phyloP scores from a whole-genome alignment of 345 rosid genomes.

The sweet orange (Citrus sinensis) region DVS_A1.0 CM039168.1:19884501-19885000 shows the following conservation, averaged over 20 bases:
- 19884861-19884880: neutral
- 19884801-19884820: neutral
- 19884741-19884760: neutral
- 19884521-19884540: neutral
- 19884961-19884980: neutral
- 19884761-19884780: neutral
- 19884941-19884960: constrained; percentile 12
- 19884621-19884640: neutral
- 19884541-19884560: no score
- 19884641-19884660: neutral
- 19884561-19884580: no score
- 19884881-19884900: constrained; percentile 5
- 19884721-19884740: constrained; percentile 26
- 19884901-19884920: neutral
- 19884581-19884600: neutral
- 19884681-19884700: neutral
- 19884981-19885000: neutral
- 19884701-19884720: neutral
- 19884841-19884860: neutral
- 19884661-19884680: neutral
- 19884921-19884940: constrained; percentile 11
- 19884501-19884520: neutral
- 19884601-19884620: neutral
- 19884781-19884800: neutral
- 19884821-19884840: neutral